Base-by-base conservation (phyloP, 192 early-diverging fungal species). In the Gorgonomyces haynaldii region DNA sequence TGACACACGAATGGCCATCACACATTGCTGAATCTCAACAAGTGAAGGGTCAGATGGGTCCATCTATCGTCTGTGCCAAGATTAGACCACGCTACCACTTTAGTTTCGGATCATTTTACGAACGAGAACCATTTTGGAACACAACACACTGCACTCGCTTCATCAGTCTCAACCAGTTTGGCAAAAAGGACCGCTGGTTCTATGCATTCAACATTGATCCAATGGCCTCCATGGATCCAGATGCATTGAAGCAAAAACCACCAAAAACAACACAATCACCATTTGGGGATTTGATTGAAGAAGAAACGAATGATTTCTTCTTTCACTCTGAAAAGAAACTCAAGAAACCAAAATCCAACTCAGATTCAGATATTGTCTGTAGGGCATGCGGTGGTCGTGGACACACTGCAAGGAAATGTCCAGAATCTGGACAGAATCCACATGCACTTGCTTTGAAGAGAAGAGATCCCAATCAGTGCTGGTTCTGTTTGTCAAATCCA, bases 401-500 rank as follows among this genome's bases (percentile, higher is more conserved):
- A 0, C 70, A 82, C 47, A 67, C 64, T 58, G 64, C 65, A 9
- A 23, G 54, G 5, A 59, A 72, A 48, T 72, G 75, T 39, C 69
- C 76, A 7, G 37, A 61, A 16, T 46, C 44, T 28, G 49, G 47
- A 22, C 29, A 26, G 24, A 22, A 62, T n/a, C n/a, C n/a, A n/a
- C n/a, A n/a, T n/a, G n/a, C n/a, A n/a, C n/a, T n/a, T n/a, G n/a
- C n/a, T n/a, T n/a, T n/a, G 20, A 32, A 12, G 10, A 20, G 23
- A 12, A 50, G 19, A 1, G 32, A 6, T 36, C 17, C 25, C 27
- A 45, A 53, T 23, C 68, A 79, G 2, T 97, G 94, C 65, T 97
- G 94, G 94, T 97, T 97, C 62, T 97, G 94, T 58, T 66, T 97
- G 37, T 74, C 88, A 0, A 92, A 89, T 52, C 91, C 93, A 1